Evolutionary conservation across 75 land plant genomes (phyloP).

Genomic region (Picea glauca): DNA sequence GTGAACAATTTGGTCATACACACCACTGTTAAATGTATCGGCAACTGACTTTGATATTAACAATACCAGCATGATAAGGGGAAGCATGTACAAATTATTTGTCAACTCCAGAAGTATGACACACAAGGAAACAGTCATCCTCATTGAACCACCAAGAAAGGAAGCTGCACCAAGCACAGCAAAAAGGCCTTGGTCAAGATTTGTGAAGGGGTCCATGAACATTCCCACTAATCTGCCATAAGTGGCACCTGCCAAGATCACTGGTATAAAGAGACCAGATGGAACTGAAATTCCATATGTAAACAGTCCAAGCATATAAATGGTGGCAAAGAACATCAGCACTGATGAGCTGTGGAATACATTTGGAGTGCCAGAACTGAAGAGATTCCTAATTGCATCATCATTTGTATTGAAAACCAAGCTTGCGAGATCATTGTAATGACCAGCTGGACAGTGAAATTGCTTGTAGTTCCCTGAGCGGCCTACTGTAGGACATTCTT

Average conservation of each 20-base stretch:
- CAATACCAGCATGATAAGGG: slow-evolving; percentile 90
- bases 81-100: slow-evolving; percentile 77
- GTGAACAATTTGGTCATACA: slow-evolving; percentile 72
- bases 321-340: slow-evolving; percentile 57
- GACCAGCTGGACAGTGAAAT: slow-evolving; percentile 75
- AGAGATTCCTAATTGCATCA: slow-evolving; percentile 82
- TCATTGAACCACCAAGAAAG: slow-evolving; percentile 95
- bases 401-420: slow-evolving; percentile 90
- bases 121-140: slow-evolving; percentile 94
- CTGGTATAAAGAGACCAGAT: slow-evolving; percentile 80
- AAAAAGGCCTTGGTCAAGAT: slow-evolving; percentile 76
- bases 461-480: slow-evolving; percentile 84
- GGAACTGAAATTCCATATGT: slow-evolving; percentile 91
- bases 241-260: slow-evolving; percentile 79
- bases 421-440: slow-evolving; percentile 91
- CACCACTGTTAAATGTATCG: slow-evolving; percentile 70
- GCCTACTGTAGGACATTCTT: slow-evolving; percentile 81
- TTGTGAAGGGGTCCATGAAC: slow-evolving; percentile 42
- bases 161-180: slow-evolving; percentile 92
- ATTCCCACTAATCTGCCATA: slow-evolving; percentile 86
- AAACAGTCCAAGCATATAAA: slow-evolving; percentile 63
- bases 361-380: slow-evolving; percentile 50
- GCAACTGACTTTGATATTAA: slow-evolving; percentile 89
- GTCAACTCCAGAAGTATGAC: slow-evolving; percentile 91
- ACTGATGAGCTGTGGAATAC: slow-evolving; percentile 58